These are phyloP conservation scores for Melampsora larici-populina DNA, from an alignment of 1,284 basidiomycete species.

Conservation along the genomic window DNA sequence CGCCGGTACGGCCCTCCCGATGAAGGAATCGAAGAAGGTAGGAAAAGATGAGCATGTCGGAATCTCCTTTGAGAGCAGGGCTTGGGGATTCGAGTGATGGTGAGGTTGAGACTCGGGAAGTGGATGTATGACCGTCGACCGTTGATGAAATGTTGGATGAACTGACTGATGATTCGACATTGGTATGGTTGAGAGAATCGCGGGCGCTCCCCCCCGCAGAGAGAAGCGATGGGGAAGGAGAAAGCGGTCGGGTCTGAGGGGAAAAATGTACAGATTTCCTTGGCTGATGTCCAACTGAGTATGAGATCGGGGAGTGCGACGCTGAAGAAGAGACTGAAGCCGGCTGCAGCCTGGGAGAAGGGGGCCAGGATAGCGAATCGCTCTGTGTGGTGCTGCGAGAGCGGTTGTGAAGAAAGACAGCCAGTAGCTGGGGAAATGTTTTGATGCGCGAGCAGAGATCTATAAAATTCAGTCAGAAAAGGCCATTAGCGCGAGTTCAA, in stretches of 20 bases:
- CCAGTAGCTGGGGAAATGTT: constrained; percentile 80
- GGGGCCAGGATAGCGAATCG: constrained; percentile 47
- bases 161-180: too few species aligned
- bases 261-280: constrained; percentile 44
- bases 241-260: constrained; percentile 18
- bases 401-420: constrained; percentile 94
- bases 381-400: constrained; percentile 14
- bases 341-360: constrained; percentile 58
- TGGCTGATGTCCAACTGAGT: constrained; percentile 36
- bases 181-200: neutral
- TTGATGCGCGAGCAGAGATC: constrained; percentile 84
- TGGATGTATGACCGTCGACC: constrained; percentile 11
- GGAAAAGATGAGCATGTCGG: constrained; percentile 90
- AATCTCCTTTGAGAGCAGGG: constrained; percentile 71
- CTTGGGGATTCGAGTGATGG: constrained; percentile 50
- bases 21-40: constrained; percentile 93
- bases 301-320: constrained; percentile 65
- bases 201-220: neutral
- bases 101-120: constrained; percentile 12
- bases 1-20: constrained; percentile 86
- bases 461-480: neutral
- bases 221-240: constrained; percentile 11
- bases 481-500: neutral
- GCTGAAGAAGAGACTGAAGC: constrained; percentile 65
- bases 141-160: neutral